A percentile compares a stretch with the other conserved stretches of the same genome.
Evolutionary conservation across 345 rosid species (phyloP).

Genomic region (Anastatica hierochuntica): DNA sequence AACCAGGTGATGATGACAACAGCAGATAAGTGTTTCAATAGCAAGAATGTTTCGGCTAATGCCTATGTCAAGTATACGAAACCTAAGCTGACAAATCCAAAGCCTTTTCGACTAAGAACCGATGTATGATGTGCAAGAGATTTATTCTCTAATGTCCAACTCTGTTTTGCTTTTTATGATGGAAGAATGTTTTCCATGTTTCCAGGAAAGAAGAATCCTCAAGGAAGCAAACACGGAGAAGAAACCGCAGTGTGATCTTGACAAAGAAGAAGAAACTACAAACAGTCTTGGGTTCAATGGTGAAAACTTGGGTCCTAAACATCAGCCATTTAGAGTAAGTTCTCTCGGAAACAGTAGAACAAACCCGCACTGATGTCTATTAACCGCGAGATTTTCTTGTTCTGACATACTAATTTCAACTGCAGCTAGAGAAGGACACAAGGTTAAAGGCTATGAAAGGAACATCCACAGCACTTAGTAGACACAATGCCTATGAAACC

Average conservation of each 20-base stretch:
- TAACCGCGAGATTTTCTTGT: background rate
- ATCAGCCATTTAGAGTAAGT: conserved; percentile 37
- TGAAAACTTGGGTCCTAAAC: conserved; percentile 29
- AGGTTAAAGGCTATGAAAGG: conserved; percentile 21
- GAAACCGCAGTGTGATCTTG: conserved; percentile 34
- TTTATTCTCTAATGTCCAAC: background rate
- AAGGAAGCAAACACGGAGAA: conserved; percentile 75
- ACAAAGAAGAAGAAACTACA: conserved; percentile 29
- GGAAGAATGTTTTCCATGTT: conserved; percentile 7
- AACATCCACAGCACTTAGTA: conserved; percentile 12
- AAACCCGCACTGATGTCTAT: background rate
- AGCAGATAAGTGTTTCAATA: conserved; percentile 31
- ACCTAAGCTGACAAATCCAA: conserved; percentile 81
- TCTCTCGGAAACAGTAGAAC: background rate
- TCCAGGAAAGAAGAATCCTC: conserved; percentile 59
- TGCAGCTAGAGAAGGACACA: conserved; percentile 17
- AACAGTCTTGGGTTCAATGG: conserved; percentile 9
- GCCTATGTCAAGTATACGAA: conserved; percentile 38
- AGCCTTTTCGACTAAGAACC: conserved; percentile 90
- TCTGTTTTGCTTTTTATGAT: background rate
- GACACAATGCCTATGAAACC: conserved; percentile 6
- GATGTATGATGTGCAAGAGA: conserved; percentile 43
- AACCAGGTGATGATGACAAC: conserved; percentile 32
- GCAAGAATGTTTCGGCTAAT: conserved; percentile 25
- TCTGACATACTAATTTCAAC: background rate